phyloP scores from a whole-genome alignment of 2,329 filamentous ascomycete genomes.

The Apiospora kogelbergensis region DNA sequence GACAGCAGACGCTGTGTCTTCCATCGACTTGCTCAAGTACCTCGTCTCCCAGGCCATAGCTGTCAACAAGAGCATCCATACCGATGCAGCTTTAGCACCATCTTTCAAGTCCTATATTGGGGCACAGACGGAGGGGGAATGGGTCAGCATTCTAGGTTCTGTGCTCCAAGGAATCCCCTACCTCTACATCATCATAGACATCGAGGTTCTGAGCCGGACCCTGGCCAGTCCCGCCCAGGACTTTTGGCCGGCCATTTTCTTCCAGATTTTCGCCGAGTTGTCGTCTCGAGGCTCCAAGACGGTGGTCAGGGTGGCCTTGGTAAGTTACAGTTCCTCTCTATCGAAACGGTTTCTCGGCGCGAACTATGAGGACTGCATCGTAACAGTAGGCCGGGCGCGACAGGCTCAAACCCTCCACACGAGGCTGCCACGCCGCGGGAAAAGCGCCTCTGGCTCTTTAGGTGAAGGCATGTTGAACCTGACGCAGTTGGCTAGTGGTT shows the following conservation, averaged over 20 bases:
- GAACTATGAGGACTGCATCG: not conserved
- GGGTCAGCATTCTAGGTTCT: not conserved
- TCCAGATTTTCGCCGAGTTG: not conserved
- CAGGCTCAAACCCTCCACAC: not conserved
- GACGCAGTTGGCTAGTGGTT: not conserved
- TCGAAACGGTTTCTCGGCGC: too few species aligned
- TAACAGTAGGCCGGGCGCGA: not conserved
- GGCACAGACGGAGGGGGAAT: not conserved
- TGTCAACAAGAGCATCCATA: not conserved
- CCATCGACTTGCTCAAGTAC: not conserved
- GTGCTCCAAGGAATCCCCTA: not conserved
- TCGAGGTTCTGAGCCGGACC: not conserved
- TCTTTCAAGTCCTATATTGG: not conserved
- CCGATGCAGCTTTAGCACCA: not conserved
- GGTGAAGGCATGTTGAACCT: not conserved
- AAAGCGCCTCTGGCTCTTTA: not conserved
- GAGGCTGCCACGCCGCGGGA: not conserved
- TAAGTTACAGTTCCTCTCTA: not conserved
- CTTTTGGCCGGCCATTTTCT: not conserved
- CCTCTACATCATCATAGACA: not conserved
- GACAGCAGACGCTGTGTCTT: not conserved
- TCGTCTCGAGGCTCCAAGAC: not conserved
- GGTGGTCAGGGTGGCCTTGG: not conserved
- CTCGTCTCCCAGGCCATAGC: not conserved
- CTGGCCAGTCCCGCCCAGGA: not conserved